Conservation (phyloP, 139 green algal species). For the Zygnema cylindricum region DNA sequence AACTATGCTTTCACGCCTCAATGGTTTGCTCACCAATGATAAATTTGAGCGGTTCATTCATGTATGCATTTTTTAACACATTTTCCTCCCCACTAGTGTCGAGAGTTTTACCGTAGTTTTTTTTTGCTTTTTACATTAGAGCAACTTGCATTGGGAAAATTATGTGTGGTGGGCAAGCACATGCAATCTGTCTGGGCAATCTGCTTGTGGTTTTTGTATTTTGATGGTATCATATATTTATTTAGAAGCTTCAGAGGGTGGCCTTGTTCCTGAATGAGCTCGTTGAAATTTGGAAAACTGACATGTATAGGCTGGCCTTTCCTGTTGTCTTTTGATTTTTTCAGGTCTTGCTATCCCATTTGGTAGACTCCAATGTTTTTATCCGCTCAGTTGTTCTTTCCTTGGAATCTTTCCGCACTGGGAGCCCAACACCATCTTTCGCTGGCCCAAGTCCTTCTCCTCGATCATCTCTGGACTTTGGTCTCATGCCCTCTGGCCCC, state of each 20-base stretch:
- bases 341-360: constrained; percentile 55
- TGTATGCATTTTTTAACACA: constrained; percentile 19
- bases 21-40: constrained; percentile 40
- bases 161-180: no score
- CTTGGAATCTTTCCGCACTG: constrained; percentile 50
- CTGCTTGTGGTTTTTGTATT: no score
- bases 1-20: constrained; percentile 42
- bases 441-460: constrained; percentile 32
- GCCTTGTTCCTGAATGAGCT: no score
- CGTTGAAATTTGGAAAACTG: no score
- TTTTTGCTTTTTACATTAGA: no score
- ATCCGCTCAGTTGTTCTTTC: constrained; percentile 62
- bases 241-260: no score
- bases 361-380: constrained; percentile 65
- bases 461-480: not conserved
- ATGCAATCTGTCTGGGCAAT: no score
- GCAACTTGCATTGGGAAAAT: no score
- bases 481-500: not conserved
- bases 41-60: constrained; percentile 53
- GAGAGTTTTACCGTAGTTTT: no score
- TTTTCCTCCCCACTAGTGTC: no score
- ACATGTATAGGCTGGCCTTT: not conserved
- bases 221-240: no score
- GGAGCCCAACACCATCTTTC: constrained; percentile 36
- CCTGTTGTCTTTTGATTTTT: not conserved